Base-by-base conservation (phyloP, 331 rosid species). In the Rosa hybrid region DNA sequence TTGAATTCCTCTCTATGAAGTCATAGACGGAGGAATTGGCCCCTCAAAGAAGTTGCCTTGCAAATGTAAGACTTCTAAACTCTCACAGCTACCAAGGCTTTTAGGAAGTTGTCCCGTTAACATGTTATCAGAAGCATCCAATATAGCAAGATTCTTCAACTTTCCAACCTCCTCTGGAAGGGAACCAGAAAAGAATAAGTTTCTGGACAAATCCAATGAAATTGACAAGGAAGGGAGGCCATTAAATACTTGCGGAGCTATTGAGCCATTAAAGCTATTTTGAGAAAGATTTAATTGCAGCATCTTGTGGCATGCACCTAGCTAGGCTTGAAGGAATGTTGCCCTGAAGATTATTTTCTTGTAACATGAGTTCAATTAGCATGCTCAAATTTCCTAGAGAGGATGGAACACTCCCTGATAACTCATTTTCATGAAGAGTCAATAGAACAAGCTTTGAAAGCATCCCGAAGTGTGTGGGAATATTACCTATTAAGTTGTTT, bases 401-500 rank as follows among this genome's bases (percentile, higher is more conserved):
- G 1, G 25, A n/a, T 18, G 21, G 62, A 16, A 56, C 20, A 23
- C 62, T 20, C 11, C 62, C 62, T 18, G 62, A 56, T 56, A 56
- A 56, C 20, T 56, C 1, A 9, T 56, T 56, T 23, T 20, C 3
- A 1, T 2, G 1, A 56, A 56, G 21, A 2, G 38, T 34, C 38
- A 34, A 34, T 34, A 8, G 2, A 2, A 0, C 62, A 1, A 20
- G 62, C 9, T 10, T 18, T 18, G 6, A 56, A 56, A 7, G 25
- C 39, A 7, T 70, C 3, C 41, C 78, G 6, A 83, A 42, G 8
- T 23, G n/a, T 23, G 70, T 48, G 3, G 86, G 83, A 20, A 79
- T 74, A 38, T 7, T 20, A 1, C 86, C 81, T 4, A 41, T 79
- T 8, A 83, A 54, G 20, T 5, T 1, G 25, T 83, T 83, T 4